Evolutionary conservation across 164 flowering plant genomes (phyloP).

Genomic region (Stephania cephalantha): DNA sequence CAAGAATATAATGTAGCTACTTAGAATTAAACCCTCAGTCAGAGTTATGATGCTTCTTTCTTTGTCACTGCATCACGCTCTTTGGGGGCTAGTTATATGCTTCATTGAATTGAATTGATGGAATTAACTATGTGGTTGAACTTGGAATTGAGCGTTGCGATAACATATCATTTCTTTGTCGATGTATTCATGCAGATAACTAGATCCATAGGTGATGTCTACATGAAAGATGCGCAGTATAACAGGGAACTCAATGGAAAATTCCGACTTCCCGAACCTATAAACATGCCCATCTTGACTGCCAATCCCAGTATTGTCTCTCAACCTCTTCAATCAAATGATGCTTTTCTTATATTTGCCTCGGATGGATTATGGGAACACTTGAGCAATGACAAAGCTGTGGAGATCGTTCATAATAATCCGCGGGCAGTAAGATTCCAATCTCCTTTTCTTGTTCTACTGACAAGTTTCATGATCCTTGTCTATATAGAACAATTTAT

Average conservation of each 20-base stretch:
- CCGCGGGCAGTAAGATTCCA: constrained; percentile 58
- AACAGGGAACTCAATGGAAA: constrained; percentile 52
- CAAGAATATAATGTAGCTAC: too few relatives aligned
- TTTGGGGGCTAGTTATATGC: too few relatives aligned
- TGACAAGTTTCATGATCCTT: not conserved
- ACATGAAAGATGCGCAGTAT: constrained; percentile 61
- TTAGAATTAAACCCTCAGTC: too few relatives aligned
- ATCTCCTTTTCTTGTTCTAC: not conserved
- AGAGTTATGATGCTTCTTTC: too few relatives aligned
- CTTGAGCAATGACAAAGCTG: constrained; percentile 74
- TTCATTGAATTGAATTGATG: too few relatives aligned
- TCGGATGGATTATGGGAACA: constrained; percentile 96
- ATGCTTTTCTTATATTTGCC: constrained; percentile 79
- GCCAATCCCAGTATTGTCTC: constrained; percentile 59
- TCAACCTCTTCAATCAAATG: constrained; percentile 56
- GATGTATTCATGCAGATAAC: constrained; percentile 58
- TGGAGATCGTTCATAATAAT: constrained; percentile 64
- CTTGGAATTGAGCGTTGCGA: too few relatives aligned
- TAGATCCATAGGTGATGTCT: constrained; percentile 76
- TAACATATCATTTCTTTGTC: too few relatives aligned
- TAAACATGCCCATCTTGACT: constrained; percentile 56
- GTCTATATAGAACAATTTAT: not conserved
- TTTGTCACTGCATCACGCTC: too few relatives aligned
- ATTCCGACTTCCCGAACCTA: constrained; percentile 68
- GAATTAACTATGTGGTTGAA: too few relatives aligned